A percentile compares a stretch with the other conserved stretches of the same genome.
phyloP scores from a whole-genome alignment of 345 rosid genomes.

The Carallia brachiata region DNA sequence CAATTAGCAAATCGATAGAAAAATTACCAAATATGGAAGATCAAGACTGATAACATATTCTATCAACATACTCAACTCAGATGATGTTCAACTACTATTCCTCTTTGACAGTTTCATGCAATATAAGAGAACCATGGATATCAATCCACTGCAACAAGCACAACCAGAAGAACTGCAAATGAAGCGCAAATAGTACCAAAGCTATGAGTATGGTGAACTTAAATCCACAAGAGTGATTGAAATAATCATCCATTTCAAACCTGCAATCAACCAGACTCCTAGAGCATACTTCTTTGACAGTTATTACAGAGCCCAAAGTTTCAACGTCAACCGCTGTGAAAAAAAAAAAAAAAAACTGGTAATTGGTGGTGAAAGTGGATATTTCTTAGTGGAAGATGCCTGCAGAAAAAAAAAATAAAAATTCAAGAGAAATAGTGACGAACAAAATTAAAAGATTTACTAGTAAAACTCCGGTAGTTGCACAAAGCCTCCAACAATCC shows the following conservation, averaged over 20 bases:
- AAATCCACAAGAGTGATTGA: background rate
- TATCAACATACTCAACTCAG: conserved; percentile 49
- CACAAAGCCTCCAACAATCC: conserved; percentile 78
- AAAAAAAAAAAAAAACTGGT: conserved; percentile 38
- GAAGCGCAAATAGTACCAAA: conserved; percentile 22
- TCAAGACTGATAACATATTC: background rate
- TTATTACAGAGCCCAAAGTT: conserved; percentile 57
- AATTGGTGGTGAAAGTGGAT: conserved; percentile 53
- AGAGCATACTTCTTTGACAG: conserved; percentile 38
- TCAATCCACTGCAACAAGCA: conserved; percentile 40
- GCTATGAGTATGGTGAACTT: background rate
- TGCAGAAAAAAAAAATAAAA: conserved; percentile 19
- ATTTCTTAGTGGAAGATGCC: conserved; percentile 72
- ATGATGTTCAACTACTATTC: conserved; percentile 35
- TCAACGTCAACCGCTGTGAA: conserved; percentile 81
- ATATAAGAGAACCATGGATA: conserved; percentile 54
- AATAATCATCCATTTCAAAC: conserved; percentile 36
- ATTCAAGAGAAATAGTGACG: conserved; percentile 8
- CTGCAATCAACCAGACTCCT: conserved; percentile 68
- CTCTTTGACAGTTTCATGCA: conserved; percentile 59
- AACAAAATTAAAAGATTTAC: background rate
- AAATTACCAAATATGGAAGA: background rate
- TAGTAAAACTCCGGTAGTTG: conserved; percentile 60
- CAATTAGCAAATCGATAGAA: background rate
- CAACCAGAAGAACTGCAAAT: conserved; percentile 64